Base-by-base conservation (phyloP, 352 stramenopile species). In the Globisporangium parvum region DNA sequence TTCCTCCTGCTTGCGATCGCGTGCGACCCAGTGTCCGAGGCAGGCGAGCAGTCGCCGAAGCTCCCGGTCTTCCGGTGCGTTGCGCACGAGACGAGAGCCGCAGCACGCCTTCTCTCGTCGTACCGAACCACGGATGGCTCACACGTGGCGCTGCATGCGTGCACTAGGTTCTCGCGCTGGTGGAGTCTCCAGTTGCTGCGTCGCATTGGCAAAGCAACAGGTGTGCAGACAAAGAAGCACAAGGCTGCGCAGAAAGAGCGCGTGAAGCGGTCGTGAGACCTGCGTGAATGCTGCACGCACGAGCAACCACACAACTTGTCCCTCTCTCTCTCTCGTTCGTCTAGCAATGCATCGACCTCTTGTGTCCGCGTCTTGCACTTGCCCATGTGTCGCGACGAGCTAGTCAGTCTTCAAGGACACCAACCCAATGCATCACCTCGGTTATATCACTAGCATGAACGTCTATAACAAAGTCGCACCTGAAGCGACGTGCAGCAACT, bases 1-100 rank as follows among this genome's bases (percentile, higher is more conserved):
- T 95, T 95, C 59, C 59, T 95, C 26, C 69, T 95, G 31, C 71
- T 91, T 15, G 83, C 85, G 18, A 93, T 93, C 28, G 76, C 77
- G 10, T 93, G 82, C 47, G 82, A 91, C 46, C 83, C 81, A 17
- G 69, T 85, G 46, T 75, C 69, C 6, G 77, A 87, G 51, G 66
- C 59, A 9, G 63, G 85, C 26, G 69, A 77, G 47, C 57, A 58
- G 10, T 62, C 60, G 18, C 64, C 47, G 55, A 90, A 88, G 57
- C 50, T 95, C 9, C 85, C 83, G 5, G 71, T 95, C 48, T 92
- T 95, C 46, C 63, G 80, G 85, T 94, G 40, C 20, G 63, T 39
- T 57, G 18, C 12, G 6, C 24, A 42, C 14, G 41, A 45, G 53
- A 46, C 31, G 35, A 28, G 40, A 45, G 14, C 54, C 23, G 6